These are phyloP conservation scores for Protomyces pachydermus DNA, from an alignment of 1,139 yeast species.

Conservation along the genomic window DNA sequence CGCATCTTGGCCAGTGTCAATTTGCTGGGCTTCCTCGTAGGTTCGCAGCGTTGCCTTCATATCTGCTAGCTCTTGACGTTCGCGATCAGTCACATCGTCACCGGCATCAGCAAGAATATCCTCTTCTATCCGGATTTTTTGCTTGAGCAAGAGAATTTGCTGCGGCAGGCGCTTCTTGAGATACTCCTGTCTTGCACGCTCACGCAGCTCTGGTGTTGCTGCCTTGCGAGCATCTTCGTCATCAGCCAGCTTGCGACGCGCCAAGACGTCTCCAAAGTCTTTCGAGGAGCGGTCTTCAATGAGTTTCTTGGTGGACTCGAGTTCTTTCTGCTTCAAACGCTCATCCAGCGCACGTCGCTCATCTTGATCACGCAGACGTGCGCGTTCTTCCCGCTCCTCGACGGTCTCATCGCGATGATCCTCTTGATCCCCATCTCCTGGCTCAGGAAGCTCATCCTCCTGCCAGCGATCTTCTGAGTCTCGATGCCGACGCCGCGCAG, in stretches of 20 bases:
- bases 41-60: constrained; percentile 48
- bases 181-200: constrained; percentile 49
- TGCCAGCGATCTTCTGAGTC: constrained; percentile 27
- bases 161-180: constrained; percentile 49
- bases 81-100: constrained; percentile 48
- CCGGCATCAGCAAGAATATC: constrained; percentile 44
- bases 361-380: constrained; percentile 33
- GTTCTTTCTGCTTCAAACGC: constrained; percentile 36
- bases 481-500: constrained; percentile 15
- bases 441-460: constrained; percentile 27
- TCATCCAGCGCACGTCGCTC: constrained; percentile 40
- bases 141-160: constrained; percentile 45
- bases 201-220: constrained; percentile 41
- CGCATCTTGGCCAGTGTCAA: constrained; percentile 40
- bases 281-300: constrained; percentile 29
- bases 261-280: constrained; percentile 17
- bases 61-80: constrained; percentile 50
- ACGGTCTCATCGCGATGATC: constrained; percentile 12
- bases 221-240: constrained; percentile 34
- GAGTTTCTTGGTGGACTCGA: constrained; percentile 21
- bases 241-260: constrained; percentile 33
- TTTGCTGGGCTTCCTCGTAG: constrained; percentile 44
- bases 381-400: constrained; percentile 29
- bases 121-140: constrained; percentile 46
- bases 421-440: constrained; percentile 24